Conservation (phyloP, 306 rosid species). For the Ochetophila trinervis region DNA sequence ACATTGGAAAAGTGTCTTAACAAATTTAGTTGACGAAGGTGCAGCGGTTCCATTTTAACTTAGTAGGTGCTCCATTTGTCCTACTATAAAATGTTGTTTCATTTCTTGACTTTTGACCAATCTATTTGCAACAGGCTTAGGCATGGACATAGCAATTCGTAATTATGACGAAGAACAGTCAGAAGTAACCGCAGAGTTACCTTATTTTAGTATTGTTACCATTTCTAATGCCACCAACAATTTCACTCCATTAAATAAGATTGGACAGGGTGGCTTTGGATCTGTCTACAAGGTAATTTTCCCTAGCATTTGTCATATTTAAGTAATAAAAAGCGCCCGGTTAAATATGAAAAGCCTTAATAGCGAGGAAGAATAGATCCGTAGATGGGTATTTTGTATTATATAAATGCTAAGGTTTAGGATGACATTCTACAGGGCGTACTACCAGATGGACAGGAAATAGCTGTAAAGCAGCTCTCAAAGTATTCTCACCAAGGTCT, state of each 20-base stretch:
- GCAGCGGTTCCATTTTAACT: no score
- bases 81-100: no score
- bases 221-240: constrained; percentile 36
- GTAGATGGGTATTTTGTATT: no score
- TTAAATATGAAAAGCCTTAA: no score
- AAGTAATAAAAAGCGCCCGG: background rate
- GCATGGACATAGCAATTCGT: background rate
- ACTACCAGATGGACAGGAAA: constrained; percentile 37
- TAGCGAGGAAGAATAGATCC: no score
- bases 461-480: constrained; percentile 54
- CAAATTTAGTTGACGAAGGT: no score
- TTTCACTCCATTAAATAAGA: constrained; percentile 31
- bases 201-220: constrained; percentile 25
- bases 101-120: background rate
- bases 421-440: constrained; percentile 37
- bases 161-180: background rate
- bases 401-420: background rate
- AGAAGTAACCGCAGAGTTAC: constrained; percentile 27
- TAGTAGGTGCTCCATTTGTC: no score
- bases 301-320: background rate
- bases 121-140: background rate
- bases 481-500: constrained; percentile 40
- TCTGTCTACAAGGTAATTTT: constrained; percentile 44
- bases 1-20: no score
- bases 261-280: constrained; percentile 68